Base-by-base conservation (phyloP, 164 flowering plant genomes). In the Cinnamomum chago region DNA sequence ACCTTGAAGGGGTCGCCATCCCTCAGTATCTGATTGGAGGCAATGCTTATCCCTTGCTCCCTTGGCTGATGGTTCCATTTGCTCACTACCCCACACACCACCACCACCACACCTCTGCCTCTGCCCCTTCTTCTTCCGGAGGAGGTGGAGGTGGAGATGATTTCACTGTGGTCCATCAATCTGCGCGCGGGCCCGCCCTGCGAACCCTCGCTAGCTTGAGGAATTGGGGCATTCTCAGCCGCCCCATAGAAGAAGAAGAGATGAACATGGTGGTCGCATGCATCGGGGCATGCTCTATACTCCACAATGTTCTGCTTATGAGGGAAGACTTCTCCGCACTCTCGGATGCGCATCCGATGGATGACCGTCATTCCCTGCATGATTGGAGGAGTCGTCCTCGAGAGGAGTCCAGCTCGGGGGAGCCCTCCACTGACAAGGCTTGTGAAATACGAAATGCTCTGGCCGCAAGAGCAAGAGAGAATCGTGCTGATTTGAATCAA, bases 11-110 rank as follows among this genome's bases (percentile, higher is more conserved):
- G 27, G 82, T 85, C 30, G 72, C 62, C 27, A 65, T 88, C 13
- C 87, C 87, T 71, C 92, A 87, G 78, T 92, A 92, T 70, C 79
- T 94, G 28, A 70, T 94, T 69, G 95, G 93, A 13, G 83, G 80
- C 17, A 82, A 79, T 13, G 85, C 79, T 6, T 90, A 92, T 70
- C 90, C 92, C 82, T 77, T 94, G 75, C 90, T 94, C 71, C 94
- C 97, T n/a, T 92, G 95, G 98, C 71, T 94, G 67, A 82, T 88
- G 82, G 85, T 85, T 7, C 98, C 97, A 0, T 90, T 82, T 76
- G 71, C 10, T 10, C 79, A 83, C 76, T 82, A 86, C 1, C 50
- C 27, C 4, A 30, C 35, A 30, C 35, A 30, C 5, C 35, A 30
- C 35, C 5, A 30, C 35, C 35, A 30, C 5, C 6, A 30, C 35